Conservation (phyloP, 2,329 filamentous ascomycete species). For the Verticillium nubilum region DNA sequence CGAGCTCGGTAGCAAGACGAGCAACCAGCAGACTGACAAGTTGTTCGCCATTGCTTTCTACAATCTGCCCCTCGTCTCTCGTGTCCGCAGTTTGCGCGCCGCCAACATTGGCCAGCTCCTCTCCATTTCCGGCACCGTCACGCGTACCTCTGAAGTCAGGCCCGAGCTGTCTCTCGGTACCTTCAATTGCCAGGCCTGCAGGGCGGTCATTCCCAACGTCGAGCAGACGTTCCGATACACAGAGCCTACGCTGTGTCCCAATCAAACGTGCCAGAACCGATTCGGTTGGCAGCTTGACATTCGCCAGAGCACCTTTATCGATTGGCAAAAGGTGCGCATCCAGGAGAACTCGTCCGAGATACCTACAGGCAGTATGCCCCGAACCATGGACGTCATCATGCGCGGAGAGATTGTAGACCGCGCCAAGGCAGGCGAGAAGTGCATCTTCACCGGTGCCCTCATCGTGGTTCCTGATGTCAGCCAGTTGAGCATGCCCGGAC, state of each 20-base stretch:
- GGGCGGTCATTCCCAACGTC: constrained; percentile 78
- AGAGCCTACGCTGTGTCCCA: constrained; percentile 93
- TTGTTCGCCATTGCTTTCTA: constrained; percentile 91
- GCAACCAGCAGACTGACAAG: constrained; percentile 94
- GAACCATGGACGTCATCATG: constrained; percentile 95
- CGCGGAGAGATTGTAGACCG: constrained; percentile 96
- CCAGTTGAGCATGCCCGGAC: constrained; percentile 84
- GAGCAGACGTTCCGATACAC: constrained; percentile 98
- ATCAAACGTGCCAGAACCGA: constrained; percentile 79
- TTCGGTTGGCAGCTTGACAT: constrained; percentile 96
- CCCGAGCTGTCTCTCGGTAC: constrained; percentile 90
- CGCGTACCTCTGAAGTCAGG: constrained; percentile 91
- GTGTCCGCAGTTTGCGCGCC: constrained; percentile 80
- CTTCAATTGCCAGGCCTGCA: constrained; percentile 86
- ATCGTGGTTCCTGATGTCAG: constrained; percentile 97
- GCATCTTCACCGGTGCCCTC: constrained; percentile 91
- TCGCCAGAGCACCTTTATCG: constrained; percentile 92
- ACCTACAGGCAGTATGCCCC: constrained; percentile 95
- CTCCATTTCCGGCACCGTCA: constrained; percentile 95
- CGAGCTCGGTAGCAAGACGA: constrained; percentile 68
- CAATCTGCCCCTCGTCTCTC: constrained; percentile 81
- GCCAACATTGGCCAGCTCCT: constrained; percentile 87
- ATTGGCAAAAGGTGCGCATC: constrained; percentile 98
- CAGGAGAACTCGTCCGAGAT: constrained; percentile 99
- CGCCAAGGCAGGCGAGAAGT: constrained; percentile 96